Percentiles rank a stretch among this genome's conserved stretches.
Evolutionary conservation across 257 asterid species (phyloP).

Genomic region (Nicotiana tomentosiformis): DNA sequence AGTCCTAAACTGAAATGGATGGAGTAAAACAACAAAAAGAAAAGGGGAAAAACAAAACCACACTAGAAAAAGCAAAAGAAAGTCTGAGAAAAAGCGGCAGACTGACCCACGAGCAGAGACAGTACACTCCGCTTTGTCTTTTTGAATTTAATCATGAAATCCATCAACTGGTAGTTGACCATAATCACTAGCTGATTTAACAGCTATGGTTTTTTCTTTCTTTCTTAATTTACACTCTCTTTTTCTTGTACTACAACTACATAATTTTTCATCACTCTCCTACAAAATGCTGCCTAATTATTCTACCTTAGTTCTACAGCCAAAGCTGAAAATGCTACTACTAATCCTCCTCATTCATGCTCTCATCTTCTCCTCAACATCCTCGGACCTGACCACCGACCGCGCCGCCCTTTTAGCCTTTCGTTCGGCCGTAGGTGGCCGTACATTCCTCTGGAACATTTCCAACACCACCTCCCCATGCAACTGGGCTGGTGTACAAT

Average conservation of each 20-base stretch:
- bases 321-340: slow-evolving; percentile 11
- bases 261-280: not conserved
- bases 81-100: not conserved
- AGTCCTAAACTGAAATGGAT: too few species aligned
- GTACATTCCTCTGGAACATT: slow-evolving; percentile 61
- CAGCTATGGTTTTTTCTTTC: not conserved
- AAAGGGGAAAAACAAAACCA: too few species aligned
- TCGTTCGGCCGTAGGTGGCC: slow-evolving; percentile 67
- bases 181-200: not conserved
- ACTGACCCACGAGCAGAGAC: not conserved
- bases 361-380: slow-evolving; percentile 15
- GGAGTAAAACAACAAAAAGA: too few species aligned
- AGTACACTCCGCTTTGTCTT: not conserved
- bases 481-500: slow-evolving; percentile 61
- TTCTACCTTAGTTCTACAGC: not conserved
- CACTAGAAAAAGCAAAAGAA: not conserved
- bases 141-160: not conserved
- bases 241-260: not conserved
- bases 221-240: not conserved
- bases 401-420: slow-evolving; percentile 53
- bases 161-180: not conserved
- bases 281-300: not conserved
- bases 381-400: slow-evolving; percentile 53
- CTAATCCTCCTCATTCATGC: slow-evolving; percentile 20
- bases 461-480: slow-evolving; percentile 46